These are phyloP conservation scores for Kodamaea alishanica DNA, from an alignment of 1,139 yeast species.

Conservation along the genomic window DNA sequence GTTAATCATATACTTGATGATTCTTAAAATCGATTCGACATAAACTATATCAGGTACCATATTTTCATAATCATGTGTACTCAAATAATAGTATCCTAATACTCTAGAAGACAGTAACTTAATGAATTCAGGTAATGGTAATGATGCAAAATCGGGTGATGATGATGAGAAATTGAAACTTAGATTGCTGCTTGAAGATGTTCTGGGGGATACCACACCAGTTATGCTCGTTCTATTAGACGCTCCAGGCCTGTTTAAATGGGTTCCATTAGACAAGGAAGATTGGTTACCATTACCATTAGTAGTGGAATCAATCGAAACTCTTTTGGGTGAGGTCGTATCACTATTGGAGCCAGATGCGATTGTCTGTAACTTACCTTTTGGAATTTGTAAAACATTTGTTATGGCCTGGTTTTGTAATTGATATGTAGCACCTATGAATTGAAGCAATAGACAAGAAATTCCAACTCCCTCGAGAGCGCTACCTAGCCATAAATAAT, in stretches of 20 bases:
- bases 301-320: constrained; percentile 19
- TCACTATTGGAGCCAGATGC: constrained; percentile 10
- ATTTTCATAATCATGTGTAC: constrained; percentile 63
- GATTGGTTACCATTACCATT: constrained; percentile 2
- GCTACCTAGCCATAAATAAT: constrained; percentile 83
- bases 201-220: constrained; percentile 23
- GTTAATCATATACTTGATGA: constrained; percentile 56
- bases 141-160: constrained; percentile 24
- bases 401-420: constrained; percentile 41
- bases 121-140: constrained; percentile 48
- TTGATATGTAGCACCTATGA: constrained; percentile 55
- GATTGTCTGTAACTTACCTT: constrained; percentile 21
- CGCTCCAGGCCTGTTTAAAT: not conserved
- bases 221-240: constrained; percentile 4
- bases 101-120: constrained; percentile 44
- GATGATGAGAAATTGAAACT: constrained; percentile 19
- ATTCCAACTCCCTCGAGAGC: constrained; percentile 79
- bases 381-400: constrained; percentile 25
- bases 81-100: constrained; percentile 54
- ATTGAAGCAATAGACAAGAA: constrained; percentile 58
- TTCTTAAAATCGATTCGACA: constrained; percentile 67
- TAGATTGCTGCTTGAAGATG: constrained; percentile 29
- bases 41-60: constrained; percentile 80
- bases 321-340: constrained; percentile 13
- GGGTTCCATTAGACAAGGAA: not conserved